A percentile compares a stretch with the other conserved stretches of the same genome.
phyloP scores from a whole-genome alignment of 345 rosid genomes.

The Punica granatum region DNA sequence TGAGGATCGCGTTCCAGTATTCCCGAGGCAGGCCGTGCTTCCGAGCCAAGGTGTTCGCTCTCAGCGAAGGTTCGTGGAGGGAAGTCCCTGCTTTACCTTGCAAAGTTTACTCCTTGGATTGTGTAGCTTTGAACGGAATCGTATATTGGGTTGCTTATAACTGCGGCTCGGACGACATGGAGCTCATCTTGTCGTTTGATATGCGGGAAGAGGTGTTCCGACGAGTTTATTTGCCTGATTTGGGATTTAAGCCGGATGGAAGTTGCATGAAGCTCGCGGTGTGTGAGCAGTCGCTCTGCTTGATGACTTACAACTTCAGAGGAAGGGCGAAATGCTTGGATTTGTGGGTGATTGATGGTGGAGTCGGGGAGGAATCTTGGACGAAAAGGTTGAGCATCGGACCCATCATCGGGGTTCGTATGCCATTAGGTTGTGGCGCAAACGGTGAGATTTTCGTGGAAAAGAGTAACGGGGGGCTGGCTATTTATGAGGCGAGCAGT shows the following conservation, averaged over 20 bases:
- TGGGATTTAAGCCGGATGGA: background rate
- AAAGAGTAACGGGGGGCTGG: background rate
- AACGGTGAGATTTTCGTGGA: background rate
- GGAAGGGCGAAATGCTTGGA: background rate
- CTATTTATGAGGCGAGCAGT: background rate
- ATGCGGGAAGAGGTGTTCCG: slow-evolving; percentile 1
- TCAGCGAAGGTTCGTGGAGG: background rate
- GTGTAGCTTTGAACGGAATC: slow-evolving; percentile 1
- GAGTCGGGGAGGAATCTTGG: background rate
- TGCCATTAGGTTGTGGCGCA: background rate
- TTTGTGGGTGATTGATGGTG: background rate
- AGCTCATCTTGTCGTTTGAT: slow-evolving; percentile 6
- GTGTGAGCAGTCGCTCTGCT: background rate
- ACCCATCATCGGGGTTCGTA: background rate
- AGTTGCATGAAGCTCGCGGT: background rate
- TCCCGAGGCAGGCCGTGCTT: background rate
- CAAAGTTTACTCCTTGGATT: background rate
- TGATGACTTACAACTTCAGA: background rate
- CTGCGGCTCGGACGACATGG: background rate
- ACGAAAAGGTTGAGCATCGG: background rate
- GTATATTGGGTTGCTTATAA: slow-evolving; percentile 1
- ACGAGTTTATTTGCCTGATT: background rate
- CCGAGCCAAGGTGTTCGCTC: slow-evolving; percentile 1
- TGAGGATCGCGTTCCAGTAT: background rate
- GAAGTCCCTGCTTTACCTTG: background rate